Evolutionary conservation across 257 asterid genomes (phyloP), one percentile per base, ranked within the genome.

Genomic region (Penstemon barbatus): DNA sequence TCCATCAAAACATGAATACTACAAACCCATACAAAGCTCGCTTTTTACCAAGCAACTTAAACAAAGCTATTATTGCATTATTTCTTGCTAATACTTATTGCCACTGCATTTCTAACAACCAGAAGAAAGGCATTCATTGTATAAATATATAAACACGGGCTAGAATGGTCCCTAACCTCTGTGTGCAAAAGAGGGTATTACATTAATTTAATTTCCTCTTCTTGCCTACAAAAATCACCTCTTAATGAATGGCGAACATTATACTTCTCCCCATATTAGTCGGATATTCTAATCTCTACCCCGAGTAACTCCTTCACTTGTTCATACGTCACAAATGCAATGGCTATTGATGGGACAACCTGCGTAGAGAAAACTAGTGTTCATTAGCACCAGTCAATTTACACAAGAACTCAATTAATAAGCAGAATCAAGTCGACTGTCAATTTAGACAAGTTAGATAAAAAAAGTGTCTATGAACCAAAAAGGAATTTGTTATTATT

Each of bases 321-420:
- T 79, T 91, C 97, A 57, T 91, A 89, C 46, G 97, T 81, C 79
- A 91, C 97, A 46, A 91, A 91, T 3, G 97, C 95, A 54, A 91
- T 85, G 42, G 97, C 95, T 75, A 91, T 91, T 62, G 97, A 91
- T 19, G 97, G 97, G 39, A 89, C 95, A 48, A 91, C 97, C 97
- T 91, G 85, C 75, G 33, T 25, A 74, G 38, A 76, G 12, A 58
- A 72, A 66, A 11, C 56, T 61, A 54, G 61, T 3, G 40, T 12
- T 38, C 12, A 67, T 74, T 15, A 65, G 65, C 37, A 6, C 19
- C 57, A 55, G 38, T 15, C 48, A 7, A 62, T 38, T 15, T 11
- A 5, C 33, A 6, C 11, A 55, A 49, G 50, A 7, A 39, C 46
- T 42, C 54, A 62, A 66, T 38, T 65, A 38, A 13, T 25, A 59